Evolutionary conservation across 306 rosid genomes (phyloP), one percentile per base, ranked within the genome.

Genomic region (Cicer arietinum): DNA sequence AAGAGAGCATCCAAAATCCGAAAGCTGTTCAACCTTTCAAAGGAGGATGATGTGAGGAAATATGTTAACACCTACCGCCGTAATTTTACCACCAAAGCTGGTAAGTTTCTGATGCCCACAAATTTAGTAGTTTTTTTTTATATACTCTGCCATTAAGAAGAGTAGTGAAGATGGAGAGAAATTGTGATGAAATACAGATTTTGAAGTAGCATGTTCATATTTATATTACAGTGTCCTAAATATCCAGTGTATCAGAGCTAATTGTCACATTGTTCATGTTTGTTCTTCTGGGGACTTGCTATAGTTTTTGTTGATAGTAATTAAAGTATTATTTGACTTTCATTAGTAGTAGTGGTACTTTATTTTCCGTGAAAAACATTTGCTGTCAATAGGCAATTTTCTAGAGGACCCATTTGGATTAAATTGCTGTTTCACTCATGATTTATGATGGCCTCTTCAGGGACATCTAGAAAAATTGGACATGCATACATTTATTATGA

Each of bases 1-100:
- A 81, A 81, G 63, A 81, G 84, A 20, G 84, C 84, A 17, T 81
- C 84, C 46, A 81, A 81, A 44, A 81, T 75, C 51, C 77, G 84
- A 5, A 81, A 81, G 77, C 68, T 81, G 69, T 81, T 81, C 63
- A 81, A 75, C 84, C 69, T 81, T 11, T 81, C 84, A 3, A 81
- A 75, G 77, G 84, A 81, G 14, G 84, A 81, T 18, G 84, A 81
- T 62, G 80, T 81, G 62, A 76, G 84, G 10, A 81, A 81, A 59
- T 81, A 81, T 69, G 84, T 81, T 4, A 76, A 81, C 77, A 81
- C 84, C 7, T 81, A 81, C 53, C 81, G 84, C 0, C 47, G 84
- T 13, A 81, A 68, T 53, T 81, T 81, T 22, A 81, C 77, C 25
- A 76, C 77, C 10, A 81, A 81, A n/a, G 45, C 20, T 62, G 84